Base-by-base conservation (phyloP, 2,329 filamentous ascomycete species). In the Diaporthe citri region DNA sequence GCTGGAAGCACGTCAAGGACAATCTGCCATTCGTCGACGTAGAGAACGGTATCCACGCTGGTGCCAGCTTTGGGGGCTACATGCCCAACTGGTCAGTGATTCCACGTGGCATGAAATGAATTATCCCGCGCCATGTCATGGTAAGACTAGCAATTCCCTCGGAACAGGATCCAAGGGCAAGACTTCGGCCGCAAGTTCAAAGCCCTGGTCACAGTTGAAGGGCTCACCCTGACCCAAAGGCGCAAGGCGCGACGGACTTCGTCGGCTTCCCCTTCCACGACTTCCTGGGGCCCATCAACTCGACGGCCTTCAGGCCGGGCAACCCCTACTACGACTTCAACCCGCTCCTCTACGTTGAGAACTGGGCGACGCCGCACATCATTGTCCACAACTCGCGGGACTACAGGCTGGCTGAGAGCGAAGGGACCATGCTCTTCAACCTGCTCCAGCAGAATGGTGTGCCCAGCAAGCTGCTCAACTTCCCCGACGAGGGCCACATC, bases 381-480 rank as follows among this genome's bases (percentile, higher is more conserved):
- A 51, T 91, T 76, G 95, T 98, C 72, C 96, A 98, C 84, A 96
- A 92, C 80, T 95, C 97, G 80, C 88, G 97, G 43, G 96, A 98
- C 83, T 98, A 98, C 82, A 90, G 96, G 25, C 86, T 98, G 36
- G 93, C 95, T 0, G 92, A 98, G 72, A 91, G 93, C 0, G 96
- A 98, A 83, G 96, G 95, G 0, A 84, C 98, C 71, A 90, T 94
- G 3, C 93, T 95, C 71, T 98, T 97, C 85, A 97, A 97, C 77
- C 92, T 95, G 10, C 86, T 98, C 41, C 95, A 98, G 84, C 90
- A 91, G 34, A 89, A 90, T 71, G 91, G 91, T 0, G 89, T 97
- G 1, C 92, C 94, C 28, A 97, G 94, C 82, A 92, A 93, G 78
- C 91, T 97, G 77, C 81, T 97, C 78, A 93, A 92, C 28, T 98